Evolutionary conservation across 2,329 filamentous ascomycete genomes (phyloP).

Genomic region (Penicillium sp.): DNA sequence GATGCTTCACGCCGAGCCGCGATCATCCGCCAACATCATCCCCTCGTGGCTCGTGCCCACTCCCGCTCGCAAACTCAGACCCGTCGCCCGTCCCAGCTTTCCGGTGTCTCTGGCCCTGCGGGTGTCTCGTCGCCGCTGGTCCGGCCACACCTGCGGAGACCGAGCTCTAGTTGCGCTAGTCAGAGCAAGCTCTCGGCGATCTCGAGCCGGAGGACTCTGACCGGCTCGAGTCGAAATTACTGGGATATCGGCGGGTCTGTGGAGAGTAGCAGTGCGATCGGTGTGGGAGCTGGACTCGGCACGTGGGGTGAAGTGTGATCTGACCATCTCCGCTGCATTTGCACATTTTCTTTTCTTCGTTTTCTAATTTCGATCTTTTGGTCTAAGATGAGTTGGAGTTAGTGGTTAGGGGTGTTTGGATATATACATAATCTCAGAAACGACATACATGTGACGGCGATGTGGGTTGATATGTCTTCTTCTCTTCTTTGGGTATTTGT

Average conservation of each 20-base stretch:
- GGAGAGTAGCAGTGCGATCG: conserved; percentile 73
- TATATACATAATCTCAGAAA: conserved; percentile 1
- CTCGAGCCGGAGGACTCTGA: conserved; percentile 61
- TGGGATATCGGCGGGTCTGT: conserved; percentile 88
- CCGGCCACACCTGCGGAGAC: conserved; percentile 51
- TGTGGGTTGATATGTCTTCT: not conserved
- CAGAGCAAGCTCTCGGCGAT: conserved; percentile 78
- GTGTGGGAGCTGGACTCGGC: conserved; percentile 70
- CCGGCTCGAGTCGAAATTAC: conserved; percentile 77
- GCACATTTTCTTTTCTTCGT: not conserved
- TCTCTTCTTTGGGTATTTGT: not conserved
- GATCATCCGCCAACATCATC: conserved; percentile 85
- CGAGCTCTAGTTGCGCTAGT: conserved; percentile 76
- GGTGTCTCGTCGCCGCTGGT: conserved; percentile 40
- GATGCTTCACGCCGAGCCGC: conserved; percentile 77
- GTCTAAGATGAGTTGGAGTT: not conserved
- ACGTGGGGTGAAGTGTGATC: conserved; percentile 74
- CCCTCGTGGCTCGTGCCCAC: conserved; percentile 68
- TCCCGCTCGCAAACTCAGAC: conserved; percentile 54
- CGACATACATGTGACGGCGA: conserved; percentile 5
- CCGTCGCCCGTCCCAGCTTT: conserved; percentile 55
- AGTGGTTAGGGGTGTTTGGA: not conserved
- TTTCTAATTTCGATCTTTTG: not conserved
- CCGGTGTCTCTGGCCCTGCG: conserved; percentile 30
- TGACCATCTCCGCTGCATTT: not conserved